Conservation (phyloP, 306 rosid genomes). For the Vigna nakashimae region DNA sequence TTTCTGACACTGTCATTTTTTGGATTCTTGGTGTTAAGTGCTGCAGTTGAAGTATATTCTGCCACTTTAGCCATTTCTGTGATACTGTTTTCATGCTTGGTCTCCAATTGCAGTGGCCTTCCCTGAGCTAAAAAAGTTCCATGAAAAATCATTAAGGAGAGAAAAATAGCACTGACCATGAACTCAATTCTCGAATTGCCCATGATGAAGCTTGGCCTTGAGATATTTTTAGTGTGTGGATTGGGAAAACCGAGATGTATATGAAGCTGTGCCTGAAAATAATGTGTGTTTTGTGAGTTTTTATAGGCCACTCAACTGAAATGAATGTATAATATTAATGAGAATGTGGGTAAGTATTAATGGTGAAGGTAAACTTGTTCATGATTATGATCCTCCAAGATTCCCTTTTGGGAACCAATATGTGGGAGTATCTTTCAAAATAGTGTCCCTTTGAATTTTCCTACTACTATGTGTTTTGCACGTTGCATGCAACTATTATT, state of each 20-base stretch:
- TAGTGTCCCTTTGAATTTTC: slow-evolving; percentile 9
- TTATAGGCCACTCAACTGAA: slow-evolving; percentile 46
- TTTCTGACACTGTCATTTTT: not conserved
- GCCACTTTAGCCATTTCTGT: slow-evolving; percentile 17
- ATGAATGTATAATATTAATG: not conserved
- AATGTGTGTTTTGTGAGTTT: slow-evolving; percentile 26
- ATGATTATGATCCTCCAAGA: slow-evolving; percentile 51
- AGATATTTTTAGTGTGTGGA: not conserved
- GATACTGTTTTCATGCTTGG: not conserved
- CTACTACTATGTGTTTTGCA: slow-evolving; percentile 47
- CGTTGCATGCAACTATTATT: slow-evolving; percentile 56
- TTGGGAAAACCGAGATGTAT: not conserved
- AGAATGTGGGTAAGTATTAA: slow-evolving; percentile 15
- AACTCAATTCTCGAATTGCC: slow-evolving; percentile 45
- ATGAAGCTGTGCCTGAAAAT: slow-evolving; percentile 17
- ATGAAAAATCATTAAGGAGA: slow-evolving; percentile 45
- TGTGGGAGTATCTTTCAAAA: slow-evolving; percentile 39
- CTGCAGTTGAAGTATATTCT: not conserved
- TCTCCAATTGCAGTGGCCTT: slow-evolving; percentile 45
- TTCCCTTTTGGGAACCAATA: slow-evolving; percentile 38
- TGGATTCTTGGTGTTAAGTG: not conserved
- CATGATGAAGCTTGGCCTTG: slow-evolving; percentile 30
- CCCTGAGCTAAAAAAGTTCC: slow-evolving; percentile 42
- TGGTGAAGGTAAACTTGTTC: slow-evolving; percentile 38
- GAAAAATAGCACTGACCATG: slow-evolving; percentile 29